Percentiles rank a stretch among this genome's conserved stretches.
Evolutionary conservation across 345 rosid genomes (phyloP).

Genomic region (Salix exigua): DNA sequence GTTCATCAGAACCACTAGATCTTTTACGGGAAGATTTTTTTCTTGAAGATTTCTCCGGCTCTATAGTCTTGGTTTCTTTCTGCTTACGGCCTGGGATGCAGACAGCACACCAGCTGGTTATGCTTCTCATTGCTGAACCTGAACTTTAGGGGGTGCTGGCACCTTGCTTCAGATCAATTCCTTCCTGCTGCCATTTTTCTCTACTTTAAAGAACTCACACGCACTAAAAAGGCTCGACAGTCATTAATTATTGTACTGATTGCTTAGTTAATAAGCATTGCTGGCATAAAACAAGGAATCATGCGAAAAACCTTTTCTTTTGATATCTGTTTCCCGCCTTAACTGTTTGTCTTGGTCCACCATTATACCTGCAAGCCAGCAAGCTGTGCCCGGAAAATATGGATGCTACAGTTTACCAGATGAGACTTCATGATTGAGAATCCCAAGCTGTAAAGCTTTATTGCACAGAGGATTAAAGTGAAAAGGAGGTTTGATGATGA

Average conservation of each 20-base stretch:
- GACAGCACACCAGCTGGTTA: constrained; percentile 13
- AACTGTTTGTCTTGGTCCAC: neutral
- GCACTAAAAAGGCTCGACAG: neutral
- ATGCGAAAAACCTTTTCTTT: neutral
- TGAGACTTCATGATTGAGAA: neutral
- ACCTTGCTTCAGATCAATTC: neutral
- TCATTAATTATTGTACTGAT: neutral
- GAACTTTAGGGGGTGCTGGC: neutral
- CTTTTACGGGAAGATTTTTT: neutral
- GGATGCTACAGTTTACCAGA: neutral
- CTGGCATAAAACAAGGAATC: constrained; percentile 5
- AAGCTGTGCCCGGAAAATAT: neutral
- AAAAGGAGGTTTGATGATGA: neutral
- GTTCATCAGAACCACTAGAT: neutral
- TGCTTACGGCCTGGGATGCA: constrained; percentile 19
- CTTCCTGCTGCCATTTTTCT: neutral
- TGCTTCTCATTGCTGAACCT: neutral
- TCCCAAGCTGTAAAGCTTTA: neutral
- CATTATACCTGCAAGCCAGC: neutral
- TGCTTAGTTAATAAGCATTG: neutral
- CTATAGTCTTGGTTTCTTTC: constrained; percentile 6
- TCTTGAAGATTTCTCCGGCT: neutral
- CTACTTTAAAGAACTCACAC: neutral
- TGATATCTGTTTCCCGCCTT: too few species aligned
- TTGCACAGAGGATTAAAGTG: neutral